Conservation (phyloP, 441 rosid genomes). For the Populus hybrid region DNA sequence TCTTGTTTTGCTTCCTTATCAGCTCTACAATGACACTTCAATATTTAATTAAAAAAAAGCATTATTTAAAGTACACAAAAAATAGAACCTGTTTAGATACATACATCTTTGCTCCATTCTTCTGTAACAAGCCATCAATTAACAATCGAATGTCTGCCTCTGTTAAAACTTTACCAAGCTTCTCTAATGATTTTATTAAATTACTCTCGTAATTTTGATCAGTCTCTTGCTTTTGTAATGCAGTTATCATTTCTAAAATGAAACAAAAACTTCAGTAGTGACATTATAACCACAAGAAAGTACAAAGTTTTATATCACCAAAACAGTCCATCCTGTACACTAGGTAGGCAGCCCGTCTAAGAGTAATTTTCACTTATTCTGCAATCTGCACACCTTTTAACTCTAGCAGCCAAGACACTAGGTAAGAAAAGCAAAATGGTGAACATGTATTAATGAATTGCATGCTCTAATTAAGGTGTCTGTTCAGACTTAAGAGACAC, state of each 20-base stretch:
- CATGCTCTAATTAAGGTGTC: not conserved
- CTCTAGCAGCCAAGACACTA: not conserved
- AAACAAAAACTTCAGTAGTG: conserved; percentile 19
- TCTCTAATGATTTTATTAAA: conserved; percentile 52
- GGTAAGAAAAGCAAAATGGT: not conserved
- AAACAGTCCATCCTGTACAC: too few relatives aligned
- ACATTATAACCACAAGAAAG: not conserved
- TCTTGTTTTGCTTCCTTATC: conserved; percentile 61
- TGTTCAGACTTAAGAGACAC: not conserved
- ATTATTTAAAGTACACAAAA: not conserved
- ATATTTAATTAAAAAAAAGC: conserved; percentile 9
- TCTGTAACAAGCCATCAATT: conserved; percentile 49
- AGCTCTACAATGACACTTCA: conserved; percentile 38
- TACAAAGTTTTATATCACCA: too few relatives aligned
- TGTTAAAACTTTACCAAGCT: conserved; percentile 53
- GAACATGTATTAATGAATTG: too few relatives aligned
- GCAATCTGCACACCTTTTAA: not conserved
- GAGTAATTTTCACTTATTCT: not conserved
- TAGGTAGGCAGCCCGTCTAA: not conserved
- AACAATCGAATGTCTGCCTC: conserved; percentile 63
- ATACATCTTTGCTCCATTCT: conserved; percentile 55
- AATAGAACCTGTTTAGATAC: conserved; percentile 18
- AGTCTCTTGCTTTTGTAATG: conserved; percentile 41
- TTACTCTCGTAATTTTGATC: conserved; percentile 33
- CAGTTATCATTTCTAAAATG: conserved; percentile 56